Evolutionary conservation across 345 rosid species (phyloP), one percentile per base, ranked within the genome.

Genomic region (Psidium guajava): DNA sequence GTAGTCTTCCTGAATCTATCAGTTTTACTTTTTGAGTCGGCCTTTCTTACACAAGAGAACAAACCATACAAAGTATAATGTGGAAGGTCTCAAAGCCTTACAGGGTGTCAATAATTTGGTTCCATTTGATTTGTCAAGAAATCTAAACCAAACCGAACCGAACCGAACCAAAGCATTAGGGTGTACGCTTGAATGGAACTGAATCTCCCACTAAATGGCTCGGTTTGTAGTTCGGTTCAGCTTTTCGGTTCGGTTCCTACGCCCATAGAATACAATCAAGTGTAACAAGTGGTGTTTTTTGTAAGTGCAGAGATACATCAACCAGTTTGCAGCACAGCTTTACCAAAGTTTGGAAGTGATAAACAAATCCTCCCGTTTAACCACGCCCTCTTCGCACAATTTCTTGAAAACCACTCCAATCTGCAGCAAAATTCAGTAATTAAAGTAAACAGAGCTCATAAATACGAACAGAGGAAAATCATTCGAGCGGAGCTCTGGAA

Each of bases 271-370:
- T 75, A 8, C 47, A 69, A 32, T 69, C 13, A 69, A 4, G 77
- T 32, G 24, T 18, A 32, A 32, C 77, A 36, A 69, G 2, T 69
- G 80, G 47, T 69, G 47, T 36, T 18, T 36, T 47, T 69, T 36
- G 47, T 18, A 20, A 36, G 25, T 18, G 47, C 18, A 9, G 80
- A 36, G 47, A 20, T 4, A 2, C 85, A 54, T 56, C 28, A 11
- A 74, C 6, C 50, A 85, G 42, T 52, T 36, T 8, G 24, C 57
- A 84, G 87, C 90, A 9, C 25, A 36, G 80, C 14, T 36, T 74
- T 87, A 95, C 98, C 96, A 93, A 89, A 93, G 94, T 84, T 95
- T 93, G 86, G 97, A 95, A 54, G 97, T 95, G 88, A 95, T 88
- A 75, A 92, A 95, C 52, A 95, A 49, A 57, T 94, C 93, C 87